These are phyloP conservation scores for Ilyonectria mors-panacis DNA, from an alignment of 2,329 filamentous ascomycete species.

Conservation along the genomic window DNA sequence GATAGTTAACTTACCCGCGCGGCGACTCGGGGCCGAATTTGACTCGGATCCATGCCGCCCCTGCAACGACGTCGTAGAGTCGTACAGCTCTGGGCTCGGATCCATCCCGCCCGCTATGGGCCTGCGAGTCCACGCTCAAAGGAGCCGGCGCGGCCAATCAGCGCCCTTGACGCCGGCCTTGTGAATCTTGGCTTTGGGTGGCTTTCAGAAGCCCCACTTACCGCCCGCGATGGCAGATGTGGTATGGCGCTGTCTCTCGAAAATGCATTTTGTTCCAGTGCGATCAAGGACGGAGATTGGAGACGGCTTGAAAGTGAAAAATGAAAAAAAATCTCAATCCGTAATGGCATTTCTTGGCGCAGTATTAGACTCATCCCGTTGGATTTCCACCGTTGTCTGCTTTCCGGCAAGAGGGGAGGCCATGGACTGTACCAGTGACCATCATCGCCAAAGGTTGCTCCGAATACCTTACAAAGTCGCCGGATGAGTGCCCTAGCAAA, in stretches of 20 bases:
- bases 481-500: not conserved
- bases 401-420: not conserved
- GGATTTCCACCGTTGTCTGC: not conserved
- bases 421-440: not conserved
- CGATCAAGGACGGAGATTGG: not conserved
- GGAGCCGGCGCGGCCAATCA: constrained; percentile 25
- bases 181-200: not conserved
- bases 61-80: too few species aligned
- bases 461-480: constrained; percentile 1
- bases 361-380: not conserved
- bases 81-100: too few species aligned
- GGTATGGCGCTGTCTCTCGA: not conserved
- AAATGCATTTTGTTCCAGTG: not conserved
- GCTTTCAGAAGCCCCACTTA: not conserved
- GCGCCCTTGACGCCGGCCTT: constrained; percentile 24
- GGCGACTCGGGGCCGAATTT: constrained; percentile 17
- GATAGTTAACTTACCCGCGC: constrained; percentile 12
- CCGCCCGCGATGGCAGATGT: constrained; percentile 5
- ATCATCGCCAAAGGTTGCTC: not conserved
- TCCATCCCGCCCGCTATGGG: too few species aligned
- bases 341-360: too few species aligned
- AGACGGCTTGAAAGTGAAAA: not conserved
- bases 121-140: not conserved
- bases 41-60: too few species aligned
- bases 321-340: too few species aligned